These are phyloP conservation scores for Lupinus albus DNA, from an alignment of 306 rosid genomes.

Conservation along the genomic window DNA sequence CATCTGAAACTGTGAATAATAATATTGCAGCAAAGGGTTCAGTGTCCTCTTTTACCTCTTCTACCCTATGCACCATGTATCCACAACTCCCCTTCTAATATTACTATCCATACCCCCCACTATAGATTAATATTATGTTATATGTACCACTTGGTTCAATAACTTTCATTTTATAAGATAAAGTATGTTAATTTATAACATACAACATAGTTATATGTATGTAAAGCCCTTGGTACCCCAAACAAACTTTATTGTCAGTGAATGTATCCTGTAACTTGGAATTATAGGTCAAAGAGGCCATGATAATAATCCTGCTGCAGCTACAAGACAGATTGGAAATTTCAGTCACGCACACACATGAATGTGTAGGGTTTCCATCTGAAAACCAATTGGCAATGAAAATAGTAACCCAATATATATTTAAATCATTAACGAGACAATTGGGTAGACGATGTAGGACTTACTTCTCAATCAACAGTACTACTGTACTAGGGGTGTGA, in stretches of 20 bases:
- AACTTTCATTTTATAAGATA: too few species aligned
- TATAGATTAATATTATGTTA: too few species aligned
- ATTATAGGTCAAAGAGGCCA: conserved; percentile 53
- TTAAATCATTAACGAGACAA: too few species aligned
- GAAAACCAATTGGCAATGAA: too few species aligned
- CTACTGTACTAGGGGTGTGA: too few species aligned
- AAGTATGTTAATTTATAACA: too few species aligned
- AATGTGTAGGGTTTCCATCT: conserved; percentile 26
- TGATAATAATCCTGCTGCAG: conserved; percentile 43
- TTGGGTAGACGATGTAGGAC: too few species aligned
- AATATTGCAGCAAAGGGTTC: conserved; percentile 36
- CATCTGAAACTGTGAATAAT: conserved; percentile 40
- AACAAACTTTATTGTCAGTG: conserved; percentile 40
- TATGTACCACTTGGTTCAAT: too few species aligned
- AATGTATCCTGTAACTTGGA: conserved; percentile 43
- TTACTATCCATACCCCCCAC: not conserved
- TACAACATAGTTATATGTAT: too few species aligned
- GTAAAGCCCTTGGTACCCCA: too few species aligned
- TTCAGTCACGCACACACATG: conserved; percentile 51
- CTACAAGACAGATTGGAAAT: conserved; percentile 48
- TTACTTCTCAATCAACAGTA: too few species aligned
- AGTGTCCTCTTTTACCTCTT: conserved; percentile 38
- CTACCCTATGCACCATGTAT: conserved; percentile 40
- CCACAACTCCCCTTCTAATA: conserved; percentile 34
- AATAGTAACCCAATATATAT: too few species aligned